Conservation (phyloP, 2,329 filamentous ascomycete species). For the Seiridium unicorne region DNA sequence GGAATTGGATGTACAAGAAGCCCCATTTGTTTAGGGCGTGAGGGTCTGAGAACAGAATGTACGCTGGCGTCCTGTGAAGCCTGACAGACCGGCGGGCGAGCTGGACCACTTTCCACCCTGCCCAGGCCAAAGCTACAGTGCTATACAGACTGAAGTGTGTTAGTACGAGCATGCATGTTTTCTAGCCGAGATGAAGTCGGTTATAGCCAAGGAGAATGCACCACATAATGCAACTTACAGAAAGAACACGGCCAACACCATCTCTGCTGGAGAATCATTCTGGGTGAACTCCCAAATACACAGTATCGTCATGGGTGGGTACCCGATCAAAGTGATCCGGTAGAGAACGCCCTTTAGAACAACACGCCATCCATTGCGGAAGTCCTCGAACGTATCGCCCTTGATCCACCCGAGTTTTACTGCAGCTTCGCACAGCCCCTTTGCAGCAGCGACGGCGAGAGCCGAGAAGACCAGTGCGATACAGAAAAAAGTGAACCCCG, state of each 20-base stretch:
- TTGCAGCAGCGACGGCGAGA: constrained; percentile 73
- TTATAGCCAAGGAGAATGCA: not conserved
- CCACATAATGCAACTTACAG: constrained; percentile 45
- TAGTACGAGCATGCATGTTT: not conserved
- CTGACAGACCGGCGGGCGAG: constrained; percentile 84
- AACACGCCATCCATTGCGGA: constrained; percentile 91
- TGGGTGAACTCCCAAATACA: constrained; percentile 92
- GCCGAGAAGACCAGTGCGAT: constrained; percentile 77
- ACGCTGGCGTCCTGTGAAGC: constrained; percentile 95
- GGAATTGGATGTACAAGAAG: constrained; percentile 95
- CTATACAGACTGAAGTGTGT: constrained; percentile 38
- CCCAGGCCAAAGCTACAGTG: constrained; percentile 76
- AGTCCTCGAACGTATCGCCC: constrained; percentile 83
- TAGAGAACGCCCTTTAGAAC: constrained; percentile 93
- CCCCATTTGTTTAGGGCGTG: constrained; percentile 95
- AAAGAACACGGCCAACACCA: constrained; percentile 86
- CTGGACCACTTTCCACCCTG: constrained; percentile 82
- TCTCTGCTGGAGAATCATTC: constrained; percentile 79
- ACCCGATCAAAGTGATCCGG: constrained; percentile 85
- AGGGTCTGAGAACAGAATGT: constrained; percentile 96
- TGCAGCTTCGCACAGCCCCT: constrained; percentile 74
- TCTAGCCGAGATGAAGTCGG: too few relatives aligned
- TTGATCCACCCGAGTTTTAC: constrained; percentile 77
- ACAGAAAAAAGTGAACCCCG: constrained; percentile 84
- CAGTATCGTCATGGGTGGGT: constrained; percentile 85